Percentiles rank a stretch among this genome's conserved stretches.
phyloP scores from a whole-genome alignment of 441 rosid genomes.

The Erysimum cheiri region DNA sequence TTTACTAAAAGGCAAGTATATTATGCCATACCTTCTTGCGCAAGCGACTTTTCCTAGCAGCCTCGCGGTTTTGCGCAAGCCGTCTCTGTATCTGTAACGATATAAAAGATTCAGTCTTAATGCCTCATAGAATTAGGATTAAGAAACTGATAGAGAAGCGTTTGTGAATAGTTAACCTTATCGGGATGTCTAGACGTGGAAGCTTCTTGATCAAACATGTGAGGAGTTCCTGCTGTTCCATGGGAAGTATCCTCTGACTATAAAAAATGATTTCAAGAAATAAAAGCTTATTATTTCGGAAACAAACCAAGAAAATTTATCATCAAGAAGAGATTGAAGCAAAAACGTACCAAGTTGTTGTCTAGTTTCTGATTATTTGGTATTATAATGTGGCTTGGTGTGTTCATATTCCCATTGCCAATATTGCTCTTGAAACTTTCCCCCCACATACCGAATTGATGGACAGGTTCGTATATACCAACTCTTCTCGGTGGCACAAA shows the following conservation, averaged over 20 bases:
- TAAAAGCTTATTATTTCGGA: not conserved
- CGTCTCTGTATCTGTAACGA: conserved; percentile 77
- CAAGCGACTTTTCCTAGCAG: conserved; percentile 96
- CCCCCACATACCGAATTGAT: conserved; percentile 88
- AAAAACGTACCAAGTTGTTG: conserved; percentile 38
- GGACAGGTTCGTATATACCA: conserved; percentile 77
- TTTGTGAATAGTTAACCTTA: conserved; percentile 49
- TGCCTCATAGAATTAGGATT: too few relatives aligned
- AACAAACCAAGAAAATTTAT: not conserved
- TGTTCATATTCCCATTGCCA: conserved; percentile 53
- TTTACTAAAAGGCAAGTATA: not conserved
- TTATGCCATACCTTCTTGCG: conserved; percentile 74
- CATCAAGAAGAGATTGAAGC: conserved; percentile 10
- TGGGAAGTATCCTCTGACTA: conserved; percentile 93
- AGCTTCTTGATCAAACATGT: conserved; percentile 81
- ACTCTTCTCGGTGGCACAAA: conserved; percentile 77
- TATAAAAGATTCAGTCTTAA: conserved; percentile 15
- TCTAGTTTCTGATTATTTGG: conserved; percentile 41
- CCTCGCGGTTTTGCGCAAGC: conserved; percentile 98
- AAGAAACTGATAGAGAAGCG: not conserved
- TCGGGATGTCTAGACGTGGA: conserved; percentile 44
- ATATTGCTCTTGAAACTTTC: conserved; percentile 60
- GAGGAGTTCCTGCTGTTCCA: conserved; percentile 62
- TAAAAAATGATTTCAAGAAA: conserved; percentile 36
- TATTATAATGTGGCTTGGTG: conserved; percentile 36